Percentiles rank a stretch among this genome's conserved stretches.
Conservation (phyloP, 441 rosid genomes). For the Erodium trifolium region DNA sequence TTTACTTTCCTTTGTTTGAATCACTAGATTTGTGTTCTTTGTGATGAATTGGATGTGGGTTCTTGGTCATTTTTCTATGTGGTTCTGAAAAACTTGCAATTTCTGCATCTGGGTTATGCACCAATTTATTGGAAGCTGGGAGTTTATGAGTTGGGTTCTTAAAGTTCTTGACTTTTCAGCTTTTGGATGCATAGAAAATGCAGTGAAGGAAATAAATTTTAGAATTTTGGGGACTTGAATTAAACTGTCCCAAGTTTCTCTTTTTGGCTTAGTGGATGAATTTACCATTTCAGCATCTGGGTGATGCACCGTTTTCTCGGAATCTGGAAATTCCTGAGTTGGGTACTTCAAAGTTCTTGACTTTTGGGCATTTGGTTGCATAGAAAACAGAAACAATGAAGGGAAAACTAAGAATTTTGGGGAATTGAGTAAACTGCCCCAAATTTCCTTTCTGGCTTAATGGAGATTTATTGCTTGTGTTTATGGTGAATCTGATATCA, state of each 20-base stretch:
- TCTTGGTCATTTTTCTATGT: background rate
- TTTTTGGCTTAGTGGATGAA: background rate
- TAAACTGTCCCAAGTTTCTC: background rate
- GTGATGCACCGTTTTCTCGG: background rate
- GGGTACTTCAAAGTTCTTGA: background rate
- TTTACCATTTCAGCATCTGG: background rate
- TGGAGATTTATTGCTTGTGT: background rate
- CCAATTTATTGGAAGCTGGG: background rate
- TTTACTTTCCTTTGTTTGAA: background rate
- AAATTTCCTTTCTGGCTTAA: background rate
- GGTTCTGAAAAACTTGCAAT: background rate
- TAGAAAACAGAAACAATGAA: background rate
- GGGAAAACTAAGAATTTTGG: background rate
- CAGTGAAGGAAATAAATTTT: background rate
- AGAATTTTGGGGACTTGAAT: background rate
- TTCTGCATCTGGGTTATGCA: background rate
- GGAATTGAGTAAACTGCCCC: background rate
- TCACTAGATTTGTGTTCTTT: background rate
- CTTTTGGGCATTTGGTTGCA: constrained; percentile 2
- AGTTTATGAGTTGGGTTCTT: background rate
- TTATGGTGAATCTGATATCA: too few relatives aligned
- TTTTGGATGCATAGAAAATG: constrained; percentile 1
- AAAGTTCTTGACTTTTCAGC: background rate
- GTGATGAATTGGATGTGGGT: background rate
- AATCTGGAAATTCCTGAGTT: background rate